Base-by-base conservation (phyloP, 352 stramenopile species). In the Globisporangium sylvaticum region DNA sequence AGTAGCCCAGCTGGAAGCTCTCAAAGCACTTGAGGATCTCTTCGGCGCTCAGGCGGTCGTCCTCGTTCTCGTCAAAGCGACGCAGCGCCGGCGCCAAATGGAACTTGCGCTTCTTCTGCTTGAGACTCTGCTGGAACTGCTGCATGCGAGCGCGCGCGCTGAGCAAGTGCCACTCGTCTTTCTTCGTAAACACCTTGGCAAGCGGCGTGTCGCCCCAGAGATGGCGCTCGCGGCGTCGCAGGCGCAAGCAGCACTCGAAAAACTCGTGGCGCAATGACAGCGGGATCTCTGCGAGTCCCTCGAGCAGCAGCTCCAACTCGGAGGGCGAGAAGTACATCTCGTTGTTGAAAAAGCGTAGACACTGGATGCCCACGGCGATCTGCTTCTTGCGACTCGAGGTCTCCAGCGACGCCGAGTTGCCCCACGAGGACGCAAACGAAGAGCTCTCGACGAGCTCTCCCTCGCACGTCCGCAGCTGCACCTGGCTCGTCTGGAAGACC, bases 281-380 rank as follows among this genome's bases (percentile, higher is more conserved):
- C 3, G 87, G 82, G 25, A 94, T 72, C 3, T 70, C 66, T 1
- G 66, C 56, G 4, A 97, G 71, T 4, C 88, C 89, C 5, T 75
- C 74, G 25, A 99, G 71, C 15, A 99, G 76, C 48, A 98, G 67
- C 66, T 95, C 95, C 0, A 99, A 71, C 70, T 99, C 96, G 6
- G 83, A 68, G 10, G 95, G 91, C 62, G 94, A 93, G 81, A 98
- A 99, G 67, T 99, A 98, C 68, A 99, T 97, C 67, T 98, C 93
- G 76, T 96, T 98, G 80, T 99, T 98, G 76, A 99, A 98, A 77
- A 99, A 99, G 8, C 97, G 91, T 67, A 97, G 96, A 71, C 96
- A 99, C 62, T 96, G 82, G 0, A 93, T 71, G 4, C 76, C 83
- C 8, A 86, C 78, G 5, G 78, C 67, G 29, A 92, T 70, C 29